Evolutionary conservation across 768 basidiomycete genomes (phyloP), one percentile per base, ranked within the genome.

Genomic region (Pleurotus sapidus): DNA sequence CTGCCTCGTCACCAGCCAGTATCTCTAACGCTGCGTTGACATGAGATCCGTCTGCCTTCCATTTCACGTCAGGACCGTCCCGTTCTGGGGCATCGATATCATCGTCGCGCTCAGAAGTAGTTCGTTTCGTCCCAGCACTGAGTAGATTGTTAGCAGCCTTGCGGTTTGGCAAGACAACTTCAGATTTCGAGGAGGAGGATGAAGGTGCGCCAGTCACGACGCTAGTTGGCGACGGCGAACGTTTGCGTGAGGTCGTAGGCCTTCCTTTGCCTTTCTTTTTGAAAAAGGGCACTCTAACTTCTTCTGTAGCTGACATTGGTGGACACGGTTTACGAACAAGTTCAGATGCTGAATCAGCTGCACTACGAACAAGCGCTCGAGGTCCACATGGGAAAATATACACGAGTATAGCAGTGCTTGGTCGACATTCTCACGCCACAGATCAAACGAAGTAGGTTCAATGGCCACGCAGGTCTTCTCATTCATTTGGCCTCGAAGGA

Each of bases 261-360:
- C 93, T 81, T 3, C 86, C 79, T 63, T 87, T 89, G 40, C 89
- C 87, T 64, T 79, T 80, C 67, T 88, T 91, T 74, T 90, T 96
- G 75, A 96, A 93, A 74, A 97, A 95, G 3, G 92, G 87, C 0
- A 96, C 92, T 47, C 78, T 83, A 12, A 80, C 65, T 25, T 63
- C 56, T 57, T 66, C 70, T 39, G 67, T 60, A 48, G 74, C 71
- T 39, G 76, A 67, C 78, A 80, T 82, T 67, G 59, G 62, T 65
- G 68, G 68, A 46, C 61, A 42, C 23, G 18, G 15, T 20, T 5
- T n/a, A 50, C 25, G 17, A 45, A 15, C 49, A 27, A 24, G 20
- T n/a, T n/a, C 49, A 15, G 5, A n/a, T 30, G 20, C 14, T 25
- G 49, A 34, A 8, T 34, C 15, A 50, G 15, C 18, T 12, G 1